Base-by-base conservation (phyloP, 176 grass and related monocot genomes). In the Hyparrhenia diplandra region DNA sequence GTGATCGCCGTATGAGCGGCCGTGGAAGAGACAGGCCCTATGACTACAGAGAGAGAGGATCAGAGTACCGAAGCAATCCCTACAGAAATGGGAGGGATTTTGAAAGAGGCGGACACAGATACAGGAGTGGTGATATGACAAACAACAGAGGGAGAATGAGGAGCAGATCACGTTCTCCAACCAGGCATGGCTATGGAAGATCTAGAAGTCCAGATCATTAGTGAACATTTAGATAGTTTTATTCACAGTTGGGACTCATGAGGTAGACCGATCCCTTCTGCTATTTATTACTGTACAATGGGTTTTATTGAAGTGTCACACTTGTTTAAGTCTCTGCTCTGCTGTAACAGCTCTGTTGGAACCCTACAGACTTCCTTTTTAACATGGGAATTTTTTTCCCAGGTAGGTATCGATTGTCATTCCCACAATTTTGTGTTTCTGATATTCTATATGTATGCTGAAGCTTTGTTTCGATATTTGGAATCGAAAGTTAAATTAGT, bases 261-360 rank as follows among this genome's bases (percentile, higher is more conserved):
- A 94, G 95, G 95, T 98, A 98, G 89, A 87, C 84, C 70, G 87
- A 92, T 49, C 74, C 82, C 63, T 87, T 86, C 64, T 73, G 47
- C 73, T 82, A 87, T 85, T 83, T 79, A 31, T 81, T 83, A 79
- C 69, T 85, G 82, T 75, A 89, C 64, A 67, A 88, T 83, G 89
- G 84, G 84, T 88, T 92, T 80, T 79, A 85, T 85, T 90, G 80
- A 82, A 89, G 81, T 74, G 85, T 51, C 62, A 35, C 77, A 54
- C 73, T 84, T 73, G 87, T 94, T 85, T 85, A 75, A 89, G 80
- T 80, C 46, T 90, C 29, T 94, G 74, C 39, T 90, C 70, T 98
- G 59, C 86, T 90, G 79, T 89, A 94, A 86, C 95, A 98, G 92
- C 88, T 83, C 63, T 89, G 85, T 94, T 90, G 89, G 89, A 92